A percentile compares a stretch with the other conserved stretches of the same genome.
Evolutionary conservation across 139 green algal genomes (phyloP).

Genomic region (Pleodorina starrii): DNA sequence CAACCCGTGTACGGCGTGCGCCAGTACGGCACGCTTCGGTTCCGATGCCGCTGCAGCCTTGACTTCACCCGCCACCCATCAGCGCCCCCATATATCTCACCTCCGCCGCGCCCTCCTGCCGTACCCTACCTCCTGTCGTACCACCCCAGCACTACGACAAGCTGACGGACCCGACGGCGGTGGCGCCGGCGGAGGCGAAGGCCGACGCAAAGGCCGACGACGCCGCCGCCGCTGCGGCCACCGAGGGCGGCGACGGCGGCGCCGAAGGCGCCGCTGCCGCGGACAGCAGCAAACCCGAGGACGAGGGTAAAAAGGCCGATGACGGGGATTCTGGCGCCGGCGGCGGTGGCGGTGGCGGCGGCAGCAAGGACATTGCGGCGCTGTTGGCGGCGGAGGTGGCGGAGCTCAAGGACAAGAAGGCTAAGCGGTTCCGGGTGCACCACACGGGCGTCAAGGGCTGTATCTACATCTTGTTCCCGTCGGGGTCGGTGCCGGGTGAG

Average conservation of each 20-base stretch:
- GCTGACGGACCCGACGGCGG: neutral
- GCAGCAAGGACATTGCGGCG: slow-evolving; percentile 48
- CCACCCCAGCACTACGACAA: slow-evolving; percentile 53
- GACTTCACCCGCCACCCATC: too few relatives aligned
- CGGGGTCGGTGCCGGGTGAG: slow-evolving; percentile 4
- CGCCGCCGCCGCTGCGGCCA: neutral
- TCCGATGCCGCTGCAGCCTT: too few relatives aligned
- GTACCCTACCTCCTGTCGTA: neutral
- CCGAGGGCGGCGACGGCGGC: neutral
- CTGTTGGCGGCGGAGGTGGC: slow-evolving; percentile 63
- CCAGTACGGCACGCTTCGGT: too few relatives aligned
- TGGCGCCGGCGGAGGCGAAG: neutral
- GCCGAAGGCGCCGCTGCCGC: neutral
- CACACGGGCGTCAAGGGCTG: slow-evolving; percentile 65
- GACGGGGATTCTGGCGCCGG: neutral
- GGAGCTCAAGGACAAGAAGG: slow-evolving; percentile 60
- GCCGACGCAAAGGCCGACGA: neutral
- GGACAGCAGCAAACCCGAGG: neutral
- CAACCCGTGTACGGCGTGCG: too few relatives aligned
- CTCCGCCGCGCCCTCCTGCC: too few relatives aligned
- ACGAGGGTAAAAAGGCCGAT: neutral
- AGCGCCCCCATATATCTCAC: too few relatives aligned
- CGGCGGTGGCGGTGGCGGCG: neutral
- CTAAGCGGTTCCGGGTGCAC: slow-evolving; percentile 56
- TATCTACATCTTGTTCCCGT: slow-evolving; percentile 63